Base-by-base conservation (phyloP, 2,329 filamentous ascomycete genomes). In the Chalaropsis thielavioides region DNA sequence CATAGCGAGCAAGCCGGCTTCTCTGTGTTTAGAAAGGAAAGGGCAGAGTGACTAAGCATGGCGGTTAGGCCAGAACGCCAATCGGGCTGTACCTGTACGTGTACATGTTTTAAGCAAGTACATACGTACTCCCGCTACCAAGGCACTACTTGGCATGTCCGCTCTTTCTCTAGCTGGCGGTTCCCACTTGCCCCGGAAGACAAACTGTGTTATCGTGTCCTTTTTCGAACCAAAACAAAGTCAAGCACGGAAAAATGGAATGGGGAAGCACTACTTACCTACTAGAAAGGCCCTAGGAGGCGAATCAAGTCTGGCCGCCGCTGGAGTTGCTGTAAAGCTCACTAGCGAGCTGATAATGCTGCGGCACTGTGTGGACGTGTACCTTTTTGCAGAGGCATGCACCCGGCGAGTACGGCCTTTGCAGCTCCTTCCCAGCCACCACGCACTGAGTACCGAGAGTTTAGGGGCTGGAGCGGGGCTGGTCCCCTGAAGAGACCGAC, bases 381-480 rank as follows among this genome's bases (percentile, higher is more conserved):
- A 64, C 49, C 66, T 67, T 67, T 64, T 62, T 46, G 60, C 59
- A 43, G 46, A 62, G 59, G 15, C 58, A 54, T 38, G 61, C 46
- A 38, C 49, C 58, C 31, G 27, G 51, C n/a, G 56, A 54, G 66
- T 67, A 67, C 66, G 27, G 27, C 27, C n/a, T 49, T 27, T 38
- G 43, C 22, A 38, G 63, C 38, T 60, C 63, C 63, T 64, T 49
- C 66, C 66, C 66, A 67, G 66, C 66, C 66, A 67, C 66, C 66
- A 62, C 41, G 56, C 66, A 67, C 66, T 65, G 66, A 61, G 63
- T 67, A 67, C 66, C 41, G 61, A 15, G 22, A 44, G 27, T 40
- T 62, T 62, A 64, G 62, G 56, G 51, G 63, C 31, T 58, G 43
- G 31, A 62, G 66, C 64, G 66, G 66, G 63, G 66, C 59, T 38